Evolutionary conservation across 2,329 filamentous ascomycete species (phyloP).

Genomic region (Claviceps sp.): DNA sequence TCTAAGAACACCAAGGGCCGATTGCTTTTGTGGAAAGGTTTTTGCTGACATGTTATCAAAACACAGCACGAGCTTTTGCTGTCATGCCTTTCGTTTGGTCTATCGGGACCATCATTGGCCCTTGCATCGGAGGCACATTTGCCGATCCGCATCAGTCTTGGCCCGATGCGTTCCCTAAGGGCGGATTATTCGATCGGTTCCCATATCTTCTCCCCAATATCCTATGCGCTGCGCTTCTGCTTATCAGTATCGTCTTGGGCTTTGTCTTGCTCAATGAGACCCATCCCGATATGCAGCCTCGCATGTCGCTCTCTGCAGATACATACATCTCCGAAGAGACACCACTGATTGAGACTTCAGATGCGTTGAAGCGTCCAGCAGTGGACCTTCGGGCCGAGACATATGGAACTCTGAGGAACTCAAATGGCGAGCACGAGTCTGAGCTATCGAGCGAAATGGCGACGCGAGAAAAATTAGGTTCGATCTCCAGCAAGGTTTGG

Average conservation of each 20-base stretch:
- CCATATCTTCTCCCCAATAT: slow-evolving; percentile 86
- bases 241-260: slow-evolving; percentile 68
- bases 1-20: too few species aligned
- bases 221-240: slow-evolving; percentile 62
- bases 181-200: slow-evolving; percentile 60
- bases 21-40: background rate
- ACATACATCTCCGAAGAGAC: slow-evolving; percentile 51
- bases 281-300: slow-evolving; percentile 65
- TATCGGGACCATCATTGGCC: slow-evolving; percentile 78
- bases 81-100: slow-evolving; percentile 94
- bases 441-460: slow-evolving; percentile 18
- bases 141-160: slow-evolving; percentile 65
- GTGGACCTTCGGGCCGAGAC: slow-evolving; percentile 66
- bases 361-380: slow-evolving; percentile 57
- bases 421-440: slow-evolving; percentile 32
- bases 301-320: slow-evolving; percentile 30
- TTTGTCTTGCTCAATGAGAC: slow-evolving; percentile 77
- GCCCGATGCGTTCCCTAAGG: slow-evolving; percentile 53
- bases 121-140: slow-evolving; percentile 77
- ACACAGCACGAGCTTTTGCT: slow-evolving; percentile 64
- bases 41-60: slow-evolving; percentile 8
- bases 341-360: slow-evolving; percentile 61
- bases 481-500: slow-evolving; percentile 28
- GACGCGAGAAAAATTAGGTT: slow-evolving; percentile 20
- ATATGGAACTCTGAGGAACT: slow-evolving; percentile 55